Evolutionary conservation across 225 moss, liverwort and hornwort species (phyloP), one percentile per base, ranked within the genome.

Genomic region (Physcomitrium patens): DNA sequence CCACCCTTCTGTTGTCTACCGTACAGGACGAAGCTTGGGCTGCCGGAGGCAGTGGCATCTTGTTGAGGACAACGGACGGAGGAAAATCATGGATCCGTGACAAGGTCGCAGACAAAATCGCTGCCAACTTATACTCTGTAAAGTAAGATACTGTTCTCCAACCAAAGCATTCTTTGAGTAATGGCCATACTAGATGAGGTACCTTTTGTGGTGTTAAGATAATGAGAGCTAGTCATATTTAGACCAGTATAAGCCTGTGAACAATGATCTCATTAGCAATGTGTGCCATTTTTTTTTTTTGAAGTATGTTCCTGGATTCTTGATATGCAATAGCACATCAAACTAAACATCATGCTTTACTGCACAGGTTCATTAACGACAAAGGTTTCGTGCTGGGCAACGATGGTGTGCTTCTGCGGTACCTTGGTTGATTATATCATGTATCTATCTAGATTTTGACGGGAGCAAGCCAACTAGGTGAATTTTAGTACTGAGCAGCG

Each of bases 21-120:
- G 26, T 78, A 31, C 74, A 87, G 83, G 80, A 87, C n/a, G 96
- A 97, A 84, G 94, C 94, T n/a, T 97, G 96, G 96, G 96, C 94
- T 67, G 94, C 90, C 17, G 92, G 96, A 79, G 96, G 97, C 60
- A 97, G 94, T 67, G 92, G 94, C 58, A 97, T 90, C 44, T 69
- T 94, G 68, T 86, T 97, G 83, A 89, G 94, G 80, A 91, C 89
- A 22, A 80, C 86, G 63, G 92, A 97, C 71, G 94, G 94, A 76
- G 94, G 97, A 26, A 94, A 94, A 67, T 87, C 90, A 77, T 97
- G 97, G 97, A 82, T 79, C 9, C 92, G 97, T 70, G 93, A 92
- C 79, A 88, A 81, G 71, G 90, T 83, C 46, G 90, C 92, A 13
- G 92, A 92, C 63, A 81, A 71, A 83, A 92, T 92, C 17, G 88